Evolutionary conservation across 805 yeast genomes (phyloP), one percentile per base, ranked within the genome.

Genomic region (Wickerhamomyces silvicola): DNA sequence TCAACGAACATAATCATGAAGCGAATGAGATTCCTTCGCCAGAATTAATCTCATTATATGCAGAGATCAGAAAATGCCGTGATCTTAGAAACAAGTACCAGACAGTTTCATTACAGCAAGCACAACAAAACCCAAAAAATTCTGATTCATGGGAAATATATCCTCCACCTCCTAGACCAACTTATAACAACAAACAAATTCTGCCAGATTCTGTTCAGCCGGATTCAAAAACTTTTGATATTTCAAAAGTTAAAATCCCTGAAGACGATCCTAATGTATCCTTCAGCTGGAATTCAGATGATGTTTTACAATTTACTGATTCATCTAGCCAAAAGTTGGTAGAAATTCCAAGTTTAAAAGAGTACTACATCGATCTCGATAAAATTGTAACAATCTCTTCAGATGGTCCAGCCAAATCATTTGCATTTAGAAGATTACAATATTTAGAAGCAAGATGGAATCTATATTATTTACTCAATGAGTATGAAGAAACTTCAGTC

Each of bases 361-460:
- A 92, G 30, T 92, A 82, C 58, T 94, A 85, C 57, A 59, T 74
- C 43, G 98, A 90, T 56, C 60, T 87, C 48, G 92, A 82, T 32
- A 72, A 67, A 36, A 72, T 92, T 43, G 70, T 75, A n/a, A 59
- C 70, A 10, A 70, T 85, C 29, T 80, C 95, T 7, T 78, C 92
- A 5, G 96, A 88, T 59, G 99, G 99, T 0, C 98, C 99, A 5
- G 76, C 94, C 11, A 92, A 92, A 59, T 83, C 95, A 11, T 92
- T 92, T 68, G 96, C 98, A 0, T 92, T 86, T 60, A 78, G 90
- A 56, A 73, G 98, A 49, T 65, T 92, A 46, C 94, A 90, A 61
- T 94, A 86, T 53, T 66, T 92, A 33, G 98, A 92, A 56, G 96
- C 97, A 18, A 85, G 88, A 54, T 92, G 97, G 97, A 86, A 88